A percentile compares a stretch with the other conserved stretches of the same genome.
phyloP scores from a whole-genome alignment of 2,329 filamentous ascomycete genomes.

The Ilyonectria mors-panacis region DNA sequence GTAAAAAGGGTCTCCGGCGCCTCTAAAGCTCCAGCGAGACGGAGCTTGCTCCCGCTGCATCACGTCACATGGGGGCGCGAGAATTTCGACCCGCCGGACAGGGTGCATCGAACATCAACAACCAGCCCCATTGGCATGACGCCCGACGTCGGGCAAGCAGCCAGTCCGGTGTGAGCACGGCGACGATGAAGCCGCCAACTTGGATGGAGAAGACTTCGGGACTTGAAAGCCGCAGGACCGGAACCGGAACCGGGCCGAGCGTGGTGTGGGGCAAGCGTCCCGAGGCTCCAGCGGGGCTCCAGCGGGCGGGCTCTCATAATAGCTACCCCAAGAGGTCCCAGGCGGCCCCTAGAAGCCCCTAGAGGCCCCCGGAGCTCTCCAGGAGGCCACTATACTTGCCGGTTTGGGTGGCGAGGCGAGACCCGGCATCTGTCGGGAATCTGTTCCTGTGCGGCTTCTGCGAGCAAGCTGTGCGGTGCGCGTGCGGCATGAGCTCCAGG shows the following conservation, averaged over 20 bases:
- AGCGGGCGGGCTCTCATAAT: background rate
- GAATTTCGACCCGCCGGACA: conserved; percentile 39
- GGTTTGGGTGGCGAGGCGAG: conserved; percentile 33
- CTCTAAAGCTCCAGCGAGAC: conserved; percentile 31
- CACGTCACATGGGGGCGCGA: conserved; percentile 45
- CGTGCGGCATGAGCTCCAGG: conserved; percentile 13
- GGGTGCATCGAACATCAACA: conserved; percentile 21
- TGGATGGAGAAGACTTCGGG: conserved; percentile 19
- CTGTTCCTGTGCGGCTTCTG: conserved; percentile 36
- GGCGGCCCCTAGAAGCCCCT: background rate
- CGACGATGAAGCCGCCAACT: conserved; percentile 25
- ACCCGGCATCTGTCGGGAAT: conserved; percentile 43
- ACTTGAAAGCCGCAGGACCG: conserved; percentile 32
- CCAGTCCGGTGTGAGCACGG: conserved; percentile 1
- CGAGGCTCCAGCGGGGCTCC: conserved; percentile 7
- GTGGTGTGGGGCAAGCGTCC: conserved; percentile 24
- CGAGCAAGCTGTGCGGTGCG: background rate
- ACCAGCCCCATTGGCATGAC: background rate
- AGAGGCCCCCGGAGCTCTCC: background rate
- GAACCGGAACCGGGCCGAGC: conserved; percentile 46
- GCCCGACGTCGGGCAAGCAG: conserved; percentile 39
- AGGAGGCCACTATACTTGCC: conserved; percentile 30
- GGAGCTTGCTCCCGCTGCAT: conserved; percentile 25
- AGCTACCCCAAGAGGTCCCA: conserved; percentile 16
- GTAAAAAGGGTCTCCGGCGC: conserved; percentile 17